phyloP scores from a whole-genome alignment of 1,139 yeast species.

The Suhomyces coccinellae region DNA sequence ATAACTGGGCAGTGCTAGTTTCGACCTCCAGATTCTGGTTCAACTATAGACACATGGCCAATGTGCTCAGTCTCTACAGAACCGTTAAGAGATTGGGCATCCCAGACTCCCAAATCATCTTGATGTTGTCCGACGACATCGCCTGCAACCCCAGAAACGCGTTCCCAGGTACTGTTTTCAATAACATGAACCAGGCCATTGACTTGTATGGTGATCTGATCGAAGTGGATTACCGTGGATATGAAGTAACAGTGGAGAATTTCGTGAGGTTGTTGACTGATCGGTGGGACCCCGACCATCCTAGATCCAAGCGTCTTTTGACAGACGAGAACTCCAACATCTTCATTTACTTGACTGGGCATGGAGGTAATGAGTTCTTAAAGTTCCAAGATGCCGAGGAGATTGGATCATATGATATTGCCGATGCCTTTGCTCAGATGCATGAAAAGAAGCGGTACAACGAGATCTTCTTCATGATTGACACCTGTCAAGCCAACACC shows the following conservation, averaged over 20 bases:
- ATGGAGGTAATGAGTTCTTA: conserved; percentile 96
- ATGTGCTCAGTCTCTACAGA: conserved; percentile 88
- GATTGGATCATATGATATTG: conserved; percentile 91
- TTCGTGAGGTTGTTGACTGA: conserved; percentile 87
- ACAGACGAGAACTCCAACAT: conserved; percentile 95
- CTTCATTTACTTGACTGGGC: conserved; percentile 95
- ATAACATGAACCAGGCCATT: conserved; percentile 89
- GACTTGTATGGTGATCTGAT: conserved; percentile 93
- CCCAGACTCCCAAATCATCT: conserved; percentile 94
- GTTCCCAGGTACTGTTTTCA: conserved; percentile 94
- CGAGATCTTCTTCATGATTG: conserved; percentile 95
- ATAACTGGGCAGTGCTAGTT: conserved; percentile 93
- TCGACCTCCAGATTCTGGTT: conserved; percentile 98
- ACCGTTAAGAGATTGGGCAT: conserved; percentile 94
- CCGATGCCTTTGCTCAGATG: conserved; percentile 98
- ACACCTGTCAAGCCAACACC: conserved; percentile 97
- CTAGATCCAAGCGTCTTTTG: conserved; percentile 82
- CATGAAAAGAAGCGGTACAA: conserved; percentile 91
- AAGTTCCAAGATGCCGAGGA: conserved; percentile 99
- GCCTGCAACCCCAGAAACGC: conserved; percentile 96
- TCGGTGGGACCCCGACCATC: conserved; percentile 93
- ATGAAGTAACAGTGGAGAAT: conserved; percentile 97
- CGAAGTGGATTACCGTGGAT: conserved; percentile 96
- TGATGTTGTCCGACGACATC: conserved; percentile 95
- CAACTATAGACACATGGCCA: conserved; percentile 97